Conservation (phyloP, 306 rosid species). For the Elaeagnus macrophylla region DNA sequence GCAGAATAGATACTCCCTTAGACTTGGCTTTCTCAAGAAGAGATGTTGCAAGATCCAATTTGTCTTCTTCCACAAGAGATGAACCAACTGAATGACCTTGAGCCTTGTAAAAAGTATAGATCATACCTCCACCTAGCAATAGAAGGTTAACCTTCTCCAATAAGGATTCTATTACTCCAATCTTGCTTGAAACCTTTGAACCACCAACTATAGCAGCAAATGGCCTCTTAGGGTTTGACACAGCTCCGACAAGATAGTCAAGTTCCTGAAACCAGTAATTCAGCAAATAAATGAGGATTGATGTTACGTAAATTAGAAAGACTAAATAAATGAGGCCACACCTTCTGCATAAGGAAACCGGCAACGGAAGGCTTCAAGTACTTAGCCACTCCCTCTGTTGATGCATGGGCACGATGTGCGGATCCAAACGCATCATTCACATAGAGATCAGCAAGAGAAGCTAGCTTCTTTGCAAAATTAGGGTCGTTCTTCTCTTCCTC, state of each 20-base stretch:
- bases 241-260: conserved; percentile 86
- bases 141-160: conserved; percentile 72
- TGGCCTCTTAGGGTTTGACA: conserved; percentile 83
- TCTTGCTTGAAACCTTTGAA: conserved; percentile 89
- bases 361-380: conserved; percentile 86
- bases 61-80: conserved; percentile 89
- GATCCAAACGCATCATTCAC: conserved; percentile 95
- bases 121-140: conserved; percentile 89
- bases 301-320: too few species aligned
- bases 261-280: conserved; percentile 84
- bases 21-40: conserved; percentile 77
- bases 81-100: conserved; percentile 79
- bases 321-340: too few species aligned
- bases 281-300: conserved; percentile 14
- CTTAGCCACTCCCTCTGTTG: conserved; percentile 87
- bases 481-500: conserved; percentile 99
- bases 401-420: conserved; percentile 96
- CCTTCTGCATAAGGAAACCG: conserved; percentile 96
- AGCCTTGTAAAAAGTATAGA: conserved; percentile 90
- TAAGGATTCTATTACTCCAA: conserved; percentile 87
- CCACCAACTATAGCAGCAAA: conserved; percentile 97
- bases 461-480: conserved; percentile 77
- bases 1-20: conserved; percentile 76
- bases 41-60: conserved; percentile 61
- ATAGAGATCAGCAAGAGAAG: conserved; percentile 85